Evolutionary conservation across 495 filamentous ascomycete species (phyloP).

Genomic region (Talaromyces proteolyticus): DNA sequence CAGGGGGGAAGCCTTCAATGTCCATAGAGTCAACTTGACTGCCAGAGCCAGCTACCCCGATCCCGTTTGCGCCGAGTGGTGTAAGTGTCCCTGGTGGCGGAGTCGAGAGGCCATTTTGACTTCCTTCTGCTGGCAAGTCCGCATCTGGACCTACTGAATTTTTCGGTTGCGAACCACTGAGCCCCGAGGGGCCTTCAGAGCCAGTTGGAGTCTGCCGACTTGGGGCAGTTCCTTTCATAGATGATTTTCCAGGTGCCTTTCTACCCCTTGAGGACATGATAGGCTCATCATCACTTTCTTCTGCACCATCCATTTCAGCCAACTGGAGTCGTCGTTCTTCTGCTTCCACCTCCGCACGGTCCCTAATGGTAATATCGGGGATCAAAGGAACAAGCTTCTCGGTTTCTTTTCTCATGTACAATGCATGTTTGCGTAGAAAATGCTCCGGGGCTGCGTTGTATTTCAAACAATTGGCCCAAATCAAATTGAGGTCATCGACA

Average conservation of each 20-base stretch:
- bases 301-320: slow-evolving; percentile 70
- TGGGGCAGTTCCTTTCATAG: slow-evolving; percentile 69
- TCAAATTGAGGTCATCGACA: slow-evolving; percentile 84
- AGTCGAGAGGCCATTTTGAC: slow-evolving; percentile 77
- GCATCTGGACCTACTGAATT: slow-evolving; percentile 54
- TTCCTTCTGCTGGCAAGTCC: slow-evolving; percentile 58
- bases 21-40: slow-evolving; percentile 80
- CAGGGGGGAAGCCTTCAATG: slow-evolving; percentile 58
- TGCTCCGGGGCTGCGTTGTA: slow-evolving; percentile 91
- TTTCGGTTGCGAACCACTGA: slow-evolving; percentile 46
- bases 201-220: slow-evolving; percentile 63
- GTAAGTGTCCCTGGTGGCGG: slow-evolving; percentile 72
- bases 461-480: slow-evolving; percentile 93
- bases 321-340: slow-evolving; percentile 83
- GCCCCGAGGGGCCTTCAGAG: slow-evolving; percentile 67
- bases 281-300: slow-evolving; percentile 94
- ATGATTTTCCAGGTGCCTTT: slow-evolving; percentile 76
- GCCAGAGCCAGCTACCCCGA: slow-evolving; percentile 44
- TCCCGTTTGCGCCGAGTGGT: slow-evolving; percentile 66
- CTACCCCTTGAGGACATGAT: slow-evolving; percentile 96
- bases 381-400: slow-evolving; percentile 94
- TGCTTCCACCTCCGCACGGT: slow-evolving; percentile 92
- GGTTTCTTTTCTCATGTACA: slow-evolving; percentile 93
- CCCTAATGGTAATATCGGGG: slow-evolving; percentile 82
- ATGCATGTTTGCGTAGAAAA: slow-evolving; percentile 84